Percentiles rank a stretch among this genome's conserved stretches.
Conservation (phyloP, 1,284 basidiomycete species). For the Apiotrichum montevideense region DNA sequence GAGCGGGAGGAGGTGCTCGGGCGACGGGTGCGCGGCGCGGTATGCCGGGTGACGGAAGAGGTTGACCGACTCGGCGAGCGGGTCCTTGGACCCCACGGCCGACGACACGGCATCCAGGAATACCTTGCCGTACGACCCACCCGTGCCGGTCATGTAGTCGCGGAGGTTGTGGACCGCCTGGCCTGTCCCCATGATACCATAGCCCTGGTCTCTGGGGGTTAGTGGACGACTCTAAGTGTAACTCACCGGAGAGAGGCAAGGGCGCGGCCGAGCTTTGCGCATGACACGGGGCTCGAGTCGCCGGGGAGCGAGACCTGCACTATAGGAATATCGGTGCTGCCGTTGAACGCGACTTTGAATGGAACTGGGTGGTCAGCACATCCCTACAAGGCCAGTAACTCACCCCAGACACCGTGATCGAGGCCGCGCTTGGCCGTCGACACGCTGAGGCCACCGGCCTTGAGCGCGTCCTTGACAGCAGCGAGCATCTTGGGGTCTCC, state of each 20-base stretch:
- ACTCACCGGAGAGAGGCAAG: constrained; percentile 31
- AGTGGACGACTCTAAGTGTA: constrained; percentile 1
- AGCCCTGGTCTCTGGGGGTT: constrained; percentile 31
- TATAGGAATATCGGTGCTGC: constrained; percentile 39
- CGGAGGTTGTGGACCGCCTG: constrained; percentile 46
- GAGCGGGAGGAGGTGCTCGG: constrained; percentile 44
- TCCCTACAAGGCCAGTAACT: constrained; percentile 19
- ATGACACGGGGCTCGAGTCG: constrained; percentile 32
- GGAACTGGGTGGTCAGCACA: constrained; percentile 48
- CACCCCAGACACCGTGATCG: constrained; percentile 50
- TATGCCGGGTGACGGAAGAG: constrained; percentile 35
- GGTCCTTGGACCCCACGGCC: constrained; percentile 19
- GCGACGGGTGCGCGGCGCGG: constrained; percentile 40
- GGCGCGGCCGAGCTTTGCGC: constrained; percentile 46
- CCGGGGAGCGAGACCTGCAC: constrained; percentile 48
- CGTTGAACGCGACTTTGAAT: constrained; percentile 45
- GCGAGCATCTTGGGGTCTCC: constrained; percentile 28
- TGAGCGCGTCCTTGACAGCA: constrained; percentile 30
- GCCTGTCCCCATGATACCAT: constrained; percentile 39
- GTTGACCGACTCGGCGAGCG: constrained; percentile 16
- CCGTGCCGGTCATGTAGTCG: constrained; percentile 22
- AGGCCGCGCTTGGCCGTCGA: constrained; percentile 38
- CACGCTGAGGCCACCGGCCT: constrained; percentile 25
- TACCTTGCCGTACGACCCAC: constrained; percentile 5
- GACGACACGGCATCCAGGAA: constrained; percentile 27